Percentiles rank a stretch among this genome's conserved stretches.
These are phyloP conservation scores for Amanita inopinata DNA, from an alignment of 768 basidiomycete genomes.

Conservation along the genomic window DNA sequence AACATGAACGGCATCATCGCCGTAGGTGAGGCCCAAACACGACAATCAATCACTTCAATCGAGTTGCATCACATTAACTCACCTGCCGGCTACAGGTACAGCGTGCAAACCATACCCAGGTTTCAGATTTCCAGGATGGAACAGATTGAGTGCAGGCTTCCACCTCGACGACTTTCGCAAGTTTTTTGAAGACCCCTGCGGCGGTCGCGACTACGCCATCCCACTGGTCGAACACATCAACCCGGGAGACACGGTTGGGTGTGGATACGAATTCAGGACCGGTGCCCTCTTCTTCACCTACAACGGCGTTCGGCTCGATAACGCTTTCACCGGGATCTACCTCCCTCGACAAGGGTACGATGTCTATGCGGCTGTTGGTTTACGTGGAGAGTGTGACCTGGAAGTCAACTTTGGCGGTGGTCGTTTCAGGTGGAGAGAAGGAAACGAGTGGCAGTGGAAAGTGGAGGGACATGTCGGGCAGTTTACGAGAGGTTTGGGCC, in stretches of 20 bases:
- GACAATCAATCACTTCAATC: conserved; percentile 1
- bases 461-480: conserved; percentile 54
- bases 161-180: conserved; percentile 67
- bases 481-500: too few relatives aligned
- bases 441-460: conserved; percentile 57
- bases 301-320: conserved; percentile 45
- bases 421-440: conserved; percentile 51
- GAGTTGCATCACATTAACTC: background rate
- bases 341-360: conserved; percentile 40
- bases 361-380: conserved; percentile 57
- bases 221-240: conserved; percentile 21
- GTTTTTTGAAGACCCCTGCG: conserved; percentile 61
- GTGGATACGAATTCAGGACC: conserved; percentile 49
- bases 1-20: conserved; percentile 53
- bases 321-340: conserved; percentile 53
- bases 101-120: conserved; percentile 55
- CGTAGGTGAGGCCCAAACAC: conserved; percentile 31
- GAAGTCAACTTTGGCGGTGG: conserved; percentile 60
- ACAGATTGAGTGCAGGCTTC: conserved; percentile 51
- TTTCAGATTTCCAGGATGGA: conserved; percentile 66
- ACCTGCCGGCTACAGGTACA: conserved; percentile 51
- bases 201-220: conserved; percentile 52
- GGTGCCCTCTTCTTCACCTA: conserved; percentile 55
- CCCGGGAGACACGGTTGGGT: conserved; percentile 47
- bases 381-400: conserved; percentile 42